These are phyloP conservation scores for Paracoccidioides brasiliensis DNA, from an alignment of 2,329 filamentous ascomycete species.

Conservation along the genomic window DNA sequence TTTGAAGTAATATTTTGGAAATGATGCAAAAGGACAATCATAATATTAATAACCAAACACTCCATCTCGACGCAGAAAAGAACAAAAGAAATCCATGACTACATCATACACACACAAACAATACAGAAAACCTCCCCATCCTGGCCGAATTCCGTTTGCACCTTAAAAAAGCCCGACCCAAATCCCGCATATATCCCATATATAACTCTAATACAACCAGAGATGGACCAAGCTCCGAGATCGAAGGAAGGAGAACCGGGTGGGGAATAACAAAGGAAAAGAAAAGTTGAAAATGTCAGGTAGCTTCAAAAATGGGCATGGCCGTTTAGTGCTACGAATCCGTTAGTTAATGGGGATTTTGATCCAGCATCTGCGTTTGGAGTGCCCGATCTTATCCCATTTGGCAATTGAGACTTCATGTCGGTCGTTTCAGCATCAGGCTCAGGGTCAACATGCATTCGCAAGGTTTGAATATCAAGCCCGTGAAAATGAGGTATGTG, in stretches of 20 bases:
- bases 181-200: background rate
- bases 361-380: slow-evolving; percentile 12
- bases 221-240: slow-evolving; percentile 1
- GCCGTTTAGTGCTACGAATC: slow-evolving; percentile 5
- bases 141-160: slow-evolving; percentile 3
- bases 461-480: slow-evolving; percentile 25
- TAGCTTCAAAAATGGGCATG: background rate
- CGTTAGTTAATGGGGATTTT: slow-evolving; percentile 17
- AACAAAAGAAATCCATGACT: background rate
- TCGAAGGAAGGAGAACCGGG: background rate
- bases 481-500: slow-evolving; percentile 36
- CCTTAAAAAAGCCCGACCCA: background rate
- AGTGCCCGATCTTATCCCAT: slow-evolving; percentile 9
- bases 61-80: background rate
- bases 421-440: slow-evolving; percentile 14
- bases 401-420: slow-evolving; percentile 22
- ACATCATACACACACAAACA: background rate
- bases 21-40: background rate
- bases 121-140: background rate
- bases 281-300: background rate
- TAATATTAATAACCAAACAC: background rate
- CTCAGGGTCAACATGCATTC: slow-evolving; percentile 31
- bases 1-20: background rate
- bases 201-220: slow-evolving; percentile 3
- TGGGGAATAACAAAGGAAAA: slow-evolving; percentile 1